These are phyloP conservation scores for Mariannaea elegans DNA, from an alignment of 2,329 filamentous ascomycete genomes.

Conservation along the genomic window DNA sequence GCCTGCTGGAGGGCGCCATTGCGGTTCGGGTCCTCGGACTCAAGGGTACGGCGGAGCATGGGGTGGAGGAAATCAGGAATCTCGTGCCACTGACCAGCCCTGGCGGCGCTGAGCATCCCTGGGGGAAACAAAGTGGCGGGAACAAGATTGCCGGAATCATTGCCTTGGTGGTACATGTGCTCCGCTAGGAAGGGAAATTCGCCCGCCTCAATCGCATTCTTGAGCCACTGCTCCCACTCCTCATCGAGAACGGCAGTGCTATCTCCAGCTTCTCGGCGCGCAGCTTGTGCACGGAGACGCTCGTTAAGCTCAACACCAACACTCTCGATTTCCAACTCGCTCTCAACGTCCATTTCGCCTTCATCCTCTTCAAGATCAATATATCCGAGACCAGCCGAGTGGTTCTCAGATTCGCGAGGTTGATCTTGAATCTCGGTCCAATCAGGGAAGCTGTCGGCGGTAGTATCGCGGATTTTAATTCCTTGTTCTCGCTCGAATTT, in stretches of 20 bases:
- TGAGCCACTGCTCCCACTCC: constrained; percentile 79
- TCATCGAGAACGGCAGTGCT: constrained; percentile 69
- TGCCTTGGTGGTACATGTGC: constrained; percentile 46
- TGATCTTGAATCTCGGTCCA: constrained; percentile 53
- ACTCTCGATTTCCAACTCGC: constrained; percentile 61
- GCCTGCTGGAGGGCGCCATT: constrained; percentile 26
- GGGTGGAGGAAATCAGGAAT: constrained; percentile 65
- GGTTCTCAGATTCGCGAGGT: constrained; percentile 26
- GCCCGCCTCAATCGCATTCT: constrained; percentile 73
- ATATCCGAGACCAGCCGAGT: constrained; percentile 25
- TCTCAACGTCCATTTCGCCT: constrained; percentile 58
- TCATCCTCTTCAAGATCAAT: constrained; percentile 42
- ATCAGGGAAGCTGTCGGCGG: constrained; percentile 71
- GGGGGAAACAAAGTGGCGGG: constrained; percentile 56
- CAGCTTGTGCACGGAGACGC: constrained; percentile 70
- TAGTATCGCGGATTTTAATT: constrained; percentile 74
- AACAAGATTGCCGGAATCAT: constrained; percentile 32
- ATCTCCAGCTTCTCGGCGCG: constrained; percentile 69
- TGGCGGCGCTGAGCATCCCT: constrained; percentile 63
- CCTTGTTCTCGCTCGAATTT: constrained; percentile 81
- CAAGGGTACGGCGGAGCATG: constrained; percentile 59
- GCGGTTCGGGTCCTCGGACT: constrained; percentile 45
- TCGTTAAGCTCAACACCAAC: constrained; percentile 71
- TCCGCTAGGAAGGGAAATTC: constrained; percentile 59
- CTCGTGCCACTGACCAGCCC: constrained; percentile 65